These are phyloP conservation scores for Maudiozyma bulderi DNA, from an alignment of 805 yeast genomes.

Conservation along the genomic window DNA sequence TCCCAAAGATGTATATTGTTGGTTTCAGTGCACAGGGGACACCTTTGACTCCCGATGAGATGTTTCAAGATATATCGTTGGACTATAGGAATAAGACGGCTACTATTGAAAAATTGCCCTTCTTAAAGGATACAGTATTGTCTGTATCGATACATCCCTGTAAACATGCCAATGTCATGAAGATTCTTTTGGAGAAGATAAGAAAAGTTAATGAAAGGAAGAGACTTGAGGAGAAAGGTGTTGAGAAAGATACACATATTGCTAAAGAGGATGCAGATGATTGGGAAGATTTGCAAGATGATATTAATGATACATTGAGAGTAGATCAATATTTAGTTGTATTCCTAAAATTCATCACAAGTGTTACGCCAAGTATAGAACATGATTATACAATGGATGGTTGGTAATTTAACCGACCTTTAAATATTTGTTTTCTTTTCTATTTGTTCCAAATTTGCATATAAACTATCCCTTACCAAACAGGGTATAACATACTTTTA, in stretches of 20 bases:
- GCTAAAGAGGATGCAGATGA: conserved; percentile 33
- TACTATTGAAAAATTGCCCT: conserved; percentile 89
- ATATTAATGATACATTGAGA: conserved; percentile 44
- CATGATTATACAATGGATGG: conserved; percentile 99
- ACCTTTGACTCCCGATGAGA: conserved; percentile 76
- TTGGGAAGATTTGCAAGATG: conserved; percentile 46
- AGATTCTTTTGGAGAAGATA: conserved; percentile 69
- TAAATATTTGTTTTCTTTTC: background rate
- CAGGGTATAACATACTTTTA: no score
- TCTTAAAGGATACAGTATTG: conserved; percentile 49
- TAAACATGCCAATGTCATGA: conserved; percentile 91
- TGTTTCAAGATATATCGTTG: conserved; percentile 89
- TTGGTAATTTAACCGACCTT: conserved; percentile 31
- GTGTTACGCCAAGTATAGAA: conserved; percentile 96
- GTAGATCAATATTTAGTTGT: conserved; percentile 88
- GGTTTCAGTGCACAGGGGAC: conserved; percentile 79
- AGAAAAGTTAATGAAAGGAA: conserved; percentile 36
- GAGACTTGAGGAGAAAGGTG: conserved; percentile 30
- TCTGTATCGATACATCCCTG: conserved; percentile 93
- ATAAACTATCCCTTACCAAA: no score
- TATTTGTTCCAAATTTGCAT: background rate
- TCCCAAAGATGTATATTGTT: conserved; percentile 85
- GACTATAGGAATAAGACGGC: conserved; percentile 95
- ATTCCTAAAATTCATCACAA: conserved; percentile 86
- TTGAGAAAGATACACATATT: conserved; percentile 33